Conservation (phyloP, 1,284 basidiomycete species). For the Puccinia hordei region DNA sequence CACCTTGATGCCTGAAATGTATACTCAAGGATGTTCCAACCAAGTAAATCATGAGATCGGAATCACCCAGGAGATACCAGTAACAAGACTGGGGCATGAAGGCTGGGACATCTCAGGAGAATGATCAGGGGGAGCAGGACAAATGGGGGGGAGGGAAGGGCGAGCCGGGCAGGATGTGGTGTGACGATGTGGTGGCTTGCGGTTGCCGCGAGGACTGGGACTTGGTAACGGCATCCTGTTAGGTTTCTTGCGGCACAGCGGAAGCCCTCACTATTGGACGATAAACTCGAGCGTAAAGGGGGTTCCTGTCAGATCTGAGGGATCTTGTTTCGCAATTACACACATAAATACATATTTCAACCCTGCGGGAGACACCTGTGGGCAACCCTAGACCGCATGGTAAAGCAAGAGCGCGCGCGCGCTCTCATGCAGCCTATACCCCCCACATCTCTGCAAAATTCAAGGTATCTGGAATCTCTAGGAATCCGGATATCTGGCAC, state of each 20-base stretch:
- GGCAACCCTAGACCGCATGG: too few relatives aligned
- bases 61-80: constrained; percentile 8
- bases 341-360: too few relatives aligned
- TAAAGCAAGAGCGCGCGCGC: too few relatives aligned
- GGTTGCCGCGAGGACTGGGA: constrained; percentile 3
- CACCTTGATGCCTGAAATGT: neutral
- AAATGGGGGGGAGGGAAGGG: neutral
- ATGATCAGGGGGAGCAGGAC: constrained; percentile 3
- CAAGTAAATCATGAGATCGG: constrained; percentile 6
- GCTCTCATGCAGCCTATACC: too few relatives aligned
- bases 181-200: too few relatives aligned
- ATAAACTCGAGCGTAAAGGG: constrained; percentile 2
- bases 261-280: neutral
- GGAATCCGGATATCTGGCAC: too few relatives aligned
- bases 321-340: constrained; percentile 6
- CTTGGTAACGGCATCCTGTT: neutral
- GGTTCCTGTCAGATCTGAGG: constrained; percentile 5
- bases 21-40: constrained; percentile 9
- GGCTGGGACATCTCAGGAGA: constrained; percentile 2
- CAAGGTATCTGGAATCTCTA: too few relatives aligned
- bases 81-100: neutral
- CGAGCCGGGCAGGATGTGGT: neutral
- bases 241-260: constrained; percentile 4
- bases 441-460: too few relatives aligned
- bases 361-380: too few relatives aligned